phyloP scores from a whole-genome alignment of 129 eudicot genomes.

The Escallonia rubra region DNA sequence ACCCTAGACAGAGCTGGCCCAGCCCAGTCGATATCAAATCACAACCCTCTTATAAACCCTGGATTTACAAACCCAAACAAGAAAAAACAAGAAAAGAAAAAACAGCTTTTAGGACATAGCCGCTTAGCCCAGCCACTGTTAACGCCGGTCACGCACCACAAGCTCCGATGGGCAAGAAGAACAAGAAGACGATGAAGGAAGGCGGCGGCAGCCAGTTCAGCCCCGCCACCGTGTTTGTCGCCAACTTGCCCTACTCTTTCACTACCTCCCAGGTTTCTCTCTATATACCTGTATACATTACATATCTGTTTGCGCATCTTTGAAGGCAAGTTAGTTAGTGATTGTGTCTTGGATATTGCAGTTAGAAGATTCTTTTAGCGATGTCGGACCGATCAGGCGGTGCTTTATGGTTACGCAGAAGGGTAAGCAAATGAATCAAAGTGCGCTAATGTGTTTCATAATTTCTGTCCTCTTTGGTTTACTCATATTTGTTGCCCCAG shows the following conservation, averaged over 20 bases:
- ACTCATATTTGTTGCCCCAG: too few species aligned
- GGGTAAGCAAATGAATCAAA: slow-evolving; percentile 30
- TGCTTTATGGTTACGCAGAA: slow-evolving; percentile 89
- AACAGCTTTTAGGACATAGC: too few species aligned
- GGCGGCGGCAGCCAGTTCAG: slow-evolving; percentile 51
- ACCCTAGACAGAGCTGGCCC: too few species aligned
- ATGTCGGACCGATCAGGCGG: slow-evolving; percentile 88
- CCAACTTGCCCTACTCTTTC: slow-evolving; percentile 74
- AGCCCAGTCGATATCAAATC: not conserved
- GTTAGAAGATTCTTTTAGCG: slow-evolving; percentile 88
- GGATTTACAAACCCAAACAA: slow-evolving; percentile 15
- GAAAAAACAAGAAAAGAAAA: not conserved
- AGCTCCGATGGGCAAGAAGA: slow-evolving; percentile 29
- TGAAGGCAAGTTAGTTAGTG: too few species aligned
- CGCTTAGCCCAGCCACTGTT: not conserved
- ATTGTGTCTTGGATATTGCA: slow-evolving; percentile 7
- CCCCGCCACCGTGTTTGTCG: slow-evolving; percentile 70
- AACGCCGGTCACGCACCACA: not conserved
- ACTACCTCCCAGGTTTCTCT: slow-evolving; percentile 50
- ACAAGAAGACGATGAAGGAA: slow-evolving; percentile 45
- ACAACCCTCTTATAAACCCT: slow-evolving; percentile 17
- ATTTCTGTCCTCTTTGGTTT: too few species aligned
- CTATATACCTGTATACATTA: too few species aligned
- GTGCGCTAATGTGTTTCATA: not conserved
- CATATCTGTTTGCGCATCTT: not conserved